Conservation (phyloP, 345 rosid genomes). For the Salix udensis region DNA sequence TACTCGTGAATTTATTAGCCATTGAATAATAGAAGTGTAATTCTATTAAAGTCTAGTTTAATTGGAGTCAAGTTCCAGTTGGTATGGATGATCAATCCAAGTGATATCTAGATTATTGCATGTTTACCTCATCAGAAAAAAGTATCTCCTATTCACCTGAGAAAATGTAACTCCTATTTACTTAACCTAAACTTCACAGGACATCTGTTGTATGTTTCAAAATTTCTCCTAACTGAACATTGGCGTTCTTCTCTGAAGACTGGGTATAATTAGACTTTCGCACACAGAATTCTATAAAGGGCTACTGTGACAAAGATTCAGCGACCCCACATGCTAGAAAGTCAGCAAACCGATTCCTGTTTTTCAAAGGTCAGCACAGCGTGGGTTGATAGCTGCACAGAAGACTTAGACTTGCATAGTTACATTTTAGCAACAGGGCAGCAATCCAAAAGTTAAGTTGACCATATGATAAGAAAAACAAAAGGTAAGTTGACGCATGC, state of each 20-base stretch:
- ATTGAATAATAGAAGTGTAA: neutral
- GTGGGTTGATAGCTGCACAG: neutral
- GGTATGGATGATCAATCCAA: neutral
- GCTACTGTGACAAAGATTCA: too few relatives aligned
- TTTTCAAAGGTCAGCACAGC: neutral
- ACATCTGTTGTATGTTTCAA: neutral
- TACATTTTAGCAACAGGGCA: neutral
- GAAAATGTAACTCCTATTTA: neutral
- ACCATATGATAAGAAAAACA: neutral
- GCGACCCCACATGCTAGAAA: too few relatives aligned
- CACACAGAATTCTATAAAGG: too few relatives aligned
- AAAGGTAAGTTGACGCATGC: neutral
- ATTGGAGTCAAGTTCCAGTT: neutral
- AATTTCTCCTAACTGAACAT: too few relatives aligned
- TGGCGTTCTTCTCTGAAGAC: neutral
- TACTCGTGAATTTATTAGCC: neutral
- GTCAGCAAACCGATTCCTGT: too few relatives aligned
- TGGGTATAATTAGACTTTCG: neutral
- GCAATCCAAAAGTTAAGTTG: neutral
- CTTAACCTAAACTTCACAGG: neutral
- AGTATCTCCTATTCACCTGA: neutral
- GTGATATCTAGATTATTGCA: neutral
- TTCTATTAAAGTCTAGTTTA: neutral
- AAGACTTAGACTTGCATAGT: neutral
- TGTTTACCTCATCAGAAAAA: neutral